phyloP scores from a whole-genome alignment of 495 filamentous ascomycete genomes.

The Podospora australis region DNA sequence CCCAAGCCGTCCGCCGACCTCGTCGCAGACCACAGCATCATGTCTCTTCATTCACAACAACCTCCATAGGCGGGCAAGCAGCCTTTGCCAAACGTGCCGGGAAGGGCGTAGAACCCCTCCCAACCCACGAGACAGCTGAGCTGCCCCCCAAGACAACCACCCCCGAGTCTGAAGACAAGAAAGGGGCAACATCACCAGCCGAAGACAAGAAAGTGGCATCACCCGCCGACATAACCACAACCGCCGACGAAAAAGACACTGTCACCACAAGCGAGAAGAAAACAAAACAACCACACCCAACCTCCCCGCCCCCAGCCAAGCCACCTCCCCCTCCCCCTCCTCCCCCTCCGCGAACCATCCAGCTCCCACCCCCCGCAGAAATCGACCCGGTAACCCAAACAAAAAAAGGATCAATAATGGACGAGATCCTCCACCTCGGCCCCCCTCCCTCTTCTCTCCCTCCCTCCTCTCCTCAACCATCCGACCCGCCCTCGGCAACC shows the following conservation, averaged over 20 bases:
- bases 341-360: background rate
- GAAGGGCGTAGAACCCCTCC: slow-evolving; percentile 54
- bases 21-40: slow-evolving; percentile 22
- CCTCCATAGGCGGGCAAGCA: slow-evolving; percentile 25
- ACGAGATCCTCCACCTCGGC: slow-evolving; percentile 58
- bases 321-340: background rate
- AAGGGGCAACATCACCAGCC: slow-evolving; percentile 7
- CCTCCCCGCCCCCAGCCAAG: background rate
- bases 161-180: slow-evolving; percentile 9
- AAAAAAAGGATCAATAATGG: slow-evolving; percentile 46
- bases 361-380: slow-evolving; percentile 17
- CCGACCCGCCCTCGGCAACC: background rate
- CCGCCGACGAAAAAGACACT: slow-evolving; percentile 2
- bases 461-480: slow-evolving; percentile 10
- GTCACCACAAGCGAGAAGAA: background rate
- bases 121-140: background rate
- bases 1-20: slow-evolving; percentile 9
- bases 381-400: slow-evolving; percentile 12
- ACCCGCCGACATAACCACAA: slow-evolving; percentile 1
- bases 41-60: slow-evolving; percentile 28
- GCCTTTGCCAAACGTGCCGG: slow-evolving; percentile 50
- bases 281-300: background rate
- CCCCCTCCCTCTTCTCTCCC: slow-evolving; percentile 40
- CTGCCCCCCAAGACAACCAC: slow-evolving; percentile 4
- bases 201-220: slow-evolving; percentile 9